phyloP scores from a whole-genome alignment of 129 eudicot species.

The Flaveria linearis region DNA sequence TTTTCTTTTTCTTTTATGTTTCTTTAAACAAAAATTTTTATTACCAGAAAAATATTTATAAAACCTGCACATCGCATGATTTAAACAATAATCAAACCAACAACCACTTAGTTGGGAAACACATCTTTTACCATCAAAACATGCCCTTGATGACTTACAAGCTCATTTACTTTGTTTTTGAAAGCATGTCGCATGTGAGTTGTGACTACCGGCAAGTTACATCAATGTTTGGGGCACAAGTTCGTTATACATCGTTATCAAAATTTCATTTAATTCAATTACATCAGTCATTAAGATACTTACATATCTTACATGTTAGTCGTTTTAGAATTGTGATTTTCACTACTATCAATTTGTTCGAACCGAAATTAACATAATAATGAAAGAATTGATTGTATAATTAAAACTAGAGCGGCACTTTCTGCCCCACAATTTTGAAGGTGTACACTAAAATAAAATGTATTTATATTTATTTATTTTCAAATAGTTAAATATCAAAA shows the following conservation, averaged over 20 bases:
- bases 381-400: background rate
- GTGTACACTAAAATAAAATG: background rate
- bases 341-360: background rate
- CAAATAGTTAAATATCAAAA: too few species aligned
- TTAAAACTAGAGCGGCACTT: background rate
- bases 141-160: background rate
- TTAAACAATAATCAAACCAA: too few species aligned
- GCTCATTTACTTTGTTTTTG: background rate
- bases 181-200: slow-evolving; percentile 21
- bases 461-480: background rate
- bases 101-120: too few species aligned
- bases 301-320: background rate
- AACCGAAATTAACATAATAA: background rate
- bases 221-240: slow-evolving; percentile 25
- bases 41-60: too few species aligned
- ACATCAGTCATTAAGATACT: background rate
- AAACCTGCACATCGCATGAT: too few species aligned
- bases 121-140: background rate
- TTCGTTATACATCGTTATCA: slow-evolving; percentile 26
- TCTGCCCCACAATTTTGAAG: background rate
- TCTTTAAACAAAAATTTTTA: too few species aligned
- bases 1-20: too few species aligned
- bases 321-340: slow-evolving; percentile 1
- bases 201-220: background rate
- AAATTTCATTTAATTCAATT: slow-evolving; percentile 10